These are phyloP conservation scores for Epichloe aotearoae DNA, from an alignment of 2,329 filamentous ascomycete species.

Conservation along the genomic window DNA sequence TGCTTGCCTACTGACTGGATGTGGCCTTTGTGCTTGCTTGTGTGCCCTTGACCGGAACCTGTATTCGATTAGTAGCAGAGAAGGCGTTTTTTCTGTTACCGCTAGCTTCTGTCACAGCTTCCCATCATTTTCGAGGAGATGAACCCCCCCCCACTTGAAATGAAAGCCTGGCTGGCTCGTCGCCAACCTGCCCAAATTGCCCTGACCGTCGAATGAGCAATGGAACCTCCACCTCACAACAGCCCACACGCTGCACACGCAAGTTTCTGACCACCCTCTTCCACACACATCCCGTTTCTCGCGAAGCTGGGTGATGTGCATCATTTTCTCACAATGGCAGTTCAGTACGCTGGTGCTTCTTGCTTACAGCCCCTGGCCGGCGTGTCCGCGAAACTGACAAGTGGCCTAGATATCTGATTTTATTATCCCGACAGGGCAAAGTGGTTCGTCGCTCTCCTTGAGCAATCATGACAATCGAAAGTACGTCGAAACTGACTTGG, in stretches of 20 bases:
- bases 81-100: no score
- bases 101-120: no score
- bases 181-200: constrained; percentile 13
- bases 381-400: constrained; percentile 10
- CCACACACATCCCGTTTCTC: constrained; percentile 4
- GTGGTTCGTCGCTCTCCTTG: constrained; percentile 56
- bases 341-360: constrained; percentile 24
- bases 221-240: constrained; percentile 3
- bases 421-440: constrained; percentile 97
- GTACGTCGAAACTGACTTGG: constrained; percentile 3
- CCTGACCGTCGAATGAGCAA: not conserved
- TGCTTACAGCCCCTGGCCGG: constrained; percentile 1
- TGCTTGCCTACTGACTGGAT: no score
- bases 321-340: constrained; percentile 25
- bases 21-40: no score
- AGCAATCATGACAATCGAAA: not conserved
- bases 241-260: not conserved
- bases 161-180: constrained; percentile 9
- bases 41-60: no score
- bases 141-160: no score
- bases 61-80: no score
- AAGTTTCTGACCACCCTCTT: not conserved
- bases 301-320: constrained; percentile 10
- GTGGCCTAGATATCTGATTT: constrained; percentile 71
- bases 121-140: no score